phyloP scores from a whole-genome alignment of 352 stramenopile genomes.

The Phytopythium vexans region DNA sequence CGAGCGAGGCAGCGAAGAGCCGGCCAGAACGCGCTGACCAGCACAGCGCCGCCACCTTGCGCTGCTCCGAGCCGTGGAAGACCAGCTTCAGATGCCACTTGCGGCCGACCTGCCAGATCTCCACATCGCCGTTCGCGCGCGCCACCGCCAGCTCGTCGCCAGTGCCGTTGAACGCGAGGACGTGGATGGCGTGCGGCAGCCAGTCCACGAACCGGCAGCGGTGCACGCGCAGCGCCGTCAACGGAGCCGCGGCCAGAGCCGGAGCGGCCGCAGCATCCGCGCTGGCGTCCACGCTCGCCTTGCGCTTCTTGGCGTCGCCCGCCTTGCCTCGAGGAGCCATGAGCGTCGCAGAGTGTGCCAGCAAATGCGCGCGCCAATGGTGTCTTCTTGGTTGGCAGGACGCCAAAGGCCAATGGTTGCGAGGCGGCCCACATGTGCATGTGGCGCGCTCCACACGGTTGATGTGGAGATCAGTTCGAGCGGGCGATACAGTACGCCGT shows the following conservation, averaged over 20 bases:
- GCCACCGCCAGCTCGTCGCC: slow-evolving; percentile 71
- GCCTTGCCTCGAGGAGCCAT: slow-evolving; percentile 5
- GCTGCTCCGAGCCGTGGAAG: slow-evolving; percentile 51
- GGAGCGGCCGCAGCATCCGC: slow-evolving; percentile 4
- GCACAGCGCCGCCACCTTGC: slow-evolving; percentile 69
- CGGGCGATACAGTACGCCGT: too few relatives aligned
- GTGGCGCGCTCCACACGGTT: too few relatives aligned
- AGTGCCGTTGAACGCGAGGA: slow-evolving; percentile 49
- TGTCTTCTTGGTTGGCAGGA: too few relatives aligned
- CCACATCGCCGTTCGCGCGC: slow-evolving; percentile 75
- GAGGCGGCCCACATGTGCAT: too few relatives aligned
- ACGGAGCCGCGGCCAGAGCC: slow-evolving; percentile 3
- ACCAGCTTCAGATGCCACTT: slow-evolving; percentile 80
- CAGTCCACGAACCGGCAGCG: slow-evolving; percentile 85
- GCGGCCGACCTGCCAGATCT: slow-evolving; percentile 61
- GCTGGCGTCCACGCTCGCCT: slow-evolving; percentile 16
- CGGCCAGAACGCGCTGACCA: slow-evolving; percentile 40
- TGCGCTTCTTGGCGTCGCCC: slow-evolving; percentile 53
- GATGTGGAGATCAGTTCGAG: too few relatives aligned
- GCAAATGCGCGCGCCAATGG: too few relatives aligned
- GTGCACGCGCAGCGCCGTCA: slow-evolving; percentile 56
- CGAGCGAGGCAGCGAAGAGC: slow-evolving; percentile 67
- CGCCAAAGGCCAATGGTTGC: too few relatives aligned
- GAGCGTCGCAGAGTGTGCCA: background rate
- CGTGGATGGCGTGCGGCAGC: slow-evolving; percentile 72